Evolutionary conservation across 129 eudicot genomes (phyloP), one percentile per base, ranked within the genome.

Genomic region (Gnaphalium uliginosum): DNA sequence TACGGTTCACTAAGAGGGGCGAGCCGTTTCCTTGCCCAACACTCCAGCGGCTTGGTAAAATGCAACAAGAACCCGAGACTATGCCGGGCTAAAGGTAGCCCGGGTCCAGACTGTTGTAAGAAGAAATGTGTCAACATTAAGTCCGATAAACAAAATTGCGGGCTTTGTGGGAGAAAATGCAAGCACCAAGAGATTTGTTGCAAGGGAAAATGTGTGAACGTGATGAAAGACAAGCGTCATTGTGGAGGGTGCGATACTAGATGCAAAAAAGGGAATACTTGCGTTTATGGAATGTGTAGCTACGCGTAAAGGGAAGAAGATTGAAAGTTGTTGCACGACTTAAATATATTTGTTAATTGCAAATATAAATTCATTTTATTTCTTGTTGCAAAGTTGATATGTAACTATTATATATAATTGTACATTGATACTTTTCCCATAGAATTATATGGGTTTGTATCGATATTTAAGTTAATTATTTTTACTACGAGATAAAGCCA

Each of bases 51-150:
- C n/a, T 26, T 53, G 43, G 8, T 76, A 59, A 85, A 85, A 23
- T 90, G 96, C 74, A 61, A 87, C 83, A 85, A 76, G 69, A 76
- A 79, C 79, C 96, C 96, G 1, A 83, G 88, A 69, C 32, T 90
- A n/a, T 90, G 96, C 17, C 85, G 76, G 9, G 80, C 60, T 3
- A 85, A 57, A 68, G 89, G 89, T 15, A 89, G 96, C 64, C 73
- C 81, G 0, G 90, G 88, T 30, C 88, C 85, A 2, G 90, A 89
- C 24, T 89, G 96, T 61, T 89, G 96, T 81, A 78, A 76, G n/a
- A 87, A 81, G 71, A 85, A 78, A 78, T 89, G 96, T 46, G 96
- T 89, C 1, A 79, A 89, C 41, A 84, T 89, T 4, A 74, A 41
- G 54, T 83, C 69, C 1, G 92, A 89, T 62, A 74, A 73, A 67